phyloP scores from a whole-genome alignment of 228 moss, liverwort and hornwort genomes.

The Sphagnum fallax region DNA sequence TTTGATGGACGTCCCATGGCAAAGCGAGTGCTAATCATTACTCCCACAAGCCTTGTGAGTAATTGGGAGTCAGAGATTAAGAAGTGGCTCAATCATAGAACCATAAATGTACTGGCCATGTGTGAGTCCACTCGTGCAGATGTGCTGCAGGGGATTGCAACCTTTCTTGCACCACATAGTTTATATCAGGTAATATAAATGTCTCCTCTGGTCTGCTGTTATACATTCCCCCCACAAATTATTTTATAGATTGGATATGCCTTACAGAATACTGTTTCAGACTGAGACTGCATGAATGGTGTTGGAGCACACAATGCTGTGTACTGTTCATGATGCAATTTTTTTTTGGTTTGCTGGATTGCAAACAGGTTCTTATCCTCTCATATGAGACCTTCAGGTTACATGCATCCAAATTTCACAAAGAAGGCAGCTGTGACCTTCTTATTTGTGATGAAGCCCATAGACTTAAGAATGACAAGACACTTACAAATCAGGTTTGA shows the following conservation, averaged over 20 bases:
- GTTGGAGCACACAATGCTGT: no score
- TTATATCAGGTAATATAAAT: constrained; percentile 55
- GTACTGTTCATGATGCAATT: no score
- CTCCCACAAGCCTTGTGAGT: constrained; percentile 96
- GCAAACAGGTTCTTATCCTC: constrained; percentile 76
- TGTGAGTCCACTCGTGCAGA: constrained; percentile 89
- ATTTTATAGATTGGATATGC: no score
- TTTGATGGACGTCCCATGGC: constrained; percentile 75
- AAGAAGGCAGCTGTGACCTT: constrained; percentile 93
- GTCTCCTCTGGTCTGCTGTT: neutral
- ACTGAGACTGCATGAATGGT: no score
- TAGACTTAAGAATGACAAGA: constrained; percentile 93
- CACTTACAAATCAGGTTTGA: constrained; percentile 86
- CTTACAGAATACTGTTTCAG: no score
- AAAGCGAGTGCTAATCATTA: constrained; percentile 85
- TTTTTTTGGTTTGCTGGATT: neutral
- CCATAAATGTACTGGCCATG: constrained; percentile 80
- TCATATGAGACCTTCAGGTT: constrained; percentile 97
- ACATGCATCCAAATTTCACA: constrained; percentile 79
- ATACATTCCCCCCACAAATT: no score
- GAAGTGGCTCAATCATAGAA: constrained; percentile 77
- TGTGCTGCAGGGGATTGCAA: constrained; percentile 76
- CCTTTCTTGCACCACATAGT: constrained; percentile 73
- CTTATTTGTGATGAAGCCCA: constrained; percentile 98
- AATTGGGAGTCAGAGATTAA: constrained; percentile 97